Base-by-base conservation (phyloP, 352 stramenopile genomes). In the Phytopythium boreale region DNA sequence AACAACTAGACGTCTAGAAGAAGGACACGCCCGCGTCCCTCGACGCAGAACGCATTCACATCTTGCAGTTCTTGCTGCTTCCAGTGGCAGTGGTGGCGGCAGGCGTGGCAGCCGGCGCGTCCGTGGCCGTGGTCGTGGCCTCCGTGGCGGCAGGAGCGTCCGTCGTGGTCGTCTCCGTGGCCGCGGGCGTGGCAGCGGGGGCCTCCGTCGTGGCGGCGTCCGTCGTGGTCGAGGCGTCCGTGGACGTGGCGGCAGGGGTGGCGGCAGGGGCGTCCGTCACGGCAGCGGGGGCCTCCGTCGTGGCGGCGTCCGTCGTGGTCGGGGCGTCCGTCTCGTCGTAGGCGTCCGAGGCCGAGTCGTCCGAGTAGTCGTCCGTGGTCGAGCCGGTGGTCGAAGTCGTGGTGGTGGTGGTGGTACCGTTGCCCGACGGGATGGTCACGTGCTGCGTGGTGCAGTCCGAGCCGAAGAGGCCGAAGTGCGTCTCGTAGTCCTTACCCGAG, bases 401-500 rank as follows among this genome's bases (percentile, higher is more conserved):
- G 29, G 56, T 72, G 19, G 60, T 50, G 7, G 27, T 52, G 27
- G 27, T 52, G 27, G 52, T 67, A 39, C 56, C 56, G 24, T 64
- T 39, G 47, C 70, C 70, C 26, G 43, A 39, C 6, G 76, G 79
- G 59, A 85, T 69, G 37, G 61, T 56, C 36, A 87, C 61, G 66
- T 87, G 78, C n/a, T 72, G 34, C 17, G 51, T 64, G 41, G 64
- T 73, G 34, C 46, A 65, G 56, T 83, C 74, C 51, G 62, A 58
- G 50, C 62, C 59, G 47, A 71, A 79, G 46, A 78, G 49, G 46
- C 82, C 82, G 61, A 90, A 90, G 71, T 77, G 71, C 59, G 70
- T 86, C 64, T 90, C 82, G 71, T 80, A 90, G 50, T 82, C 68
- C 4, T 39, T 50, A 22, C 71, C 70, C 2, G 68, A 64, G 77